Base-by-base conservation (phyloP, 495 filamentous ascomycete species). In the Lindgomyces ingoldianus region DNA sequence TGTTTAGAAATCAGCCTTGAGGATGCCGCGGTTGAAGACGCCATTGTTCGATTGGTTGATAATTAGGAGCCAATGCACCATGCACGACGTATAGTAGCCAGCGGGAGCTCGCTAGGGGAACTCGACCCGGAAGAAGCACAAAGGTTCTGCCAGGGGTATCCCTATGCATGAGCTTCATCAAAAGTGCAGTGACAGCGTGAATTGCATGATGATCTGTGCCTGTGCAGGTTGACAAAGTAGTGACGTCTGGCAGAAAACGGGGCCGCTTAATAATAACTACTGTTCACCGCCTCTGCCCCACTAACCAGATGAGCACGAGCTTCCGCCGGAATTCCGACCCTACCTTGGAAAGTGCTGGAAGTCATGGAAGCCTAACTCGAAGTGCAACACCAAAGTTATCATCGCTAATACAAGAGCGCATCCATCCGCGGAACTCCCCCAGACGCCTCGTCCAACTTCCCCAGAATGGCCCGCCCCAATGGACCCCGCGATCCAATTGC, bases 401-500 rank as follows among this genome's bases (percentile, higher is more conserved):
- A n/a, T n/a, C n/a, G n/a, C n/a, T n/a, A n/a, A n/a, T n/a, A n/a
- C n/a, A n/a, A n/a, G n/a, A n/a, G n/a, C n/a, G n/a, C n/a, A n/a
- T n/a, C n/a, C n/a, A n/a, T n/a, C n/a, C n/a, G n/a, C n/a, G n/a
- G n/a, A n/a, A n/a, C n/a, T n/a, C n/a, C n/a, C n/a, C n/a, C n/a
- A n/a, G n/a, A n/a, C n/a, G n/a, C n/a, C n/a, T n/a, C n/a, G n/a
- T n/a, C n/a, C n/a, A n/a, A n/a, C n/a, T n/a, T n/a, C n/a, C 22
- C 6, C 25, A 62, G 29, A 19, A 65, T 48, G 53, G 56, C 53
- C 41, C 62, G 55, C 36, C 62, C 62, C 4, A 26, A 60, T 27
- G 45, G 51, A 2, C 63, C 68, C 54, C 68, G 68, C 55, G 68
- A 70, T 19, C 68, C 64, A 0, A 70, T 90, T 64, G 82, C 87